Evolutionary conservation across 805 yeast genomes (phyloP).

Genomic region (Kodamaea nitidulidarum): DNA sequence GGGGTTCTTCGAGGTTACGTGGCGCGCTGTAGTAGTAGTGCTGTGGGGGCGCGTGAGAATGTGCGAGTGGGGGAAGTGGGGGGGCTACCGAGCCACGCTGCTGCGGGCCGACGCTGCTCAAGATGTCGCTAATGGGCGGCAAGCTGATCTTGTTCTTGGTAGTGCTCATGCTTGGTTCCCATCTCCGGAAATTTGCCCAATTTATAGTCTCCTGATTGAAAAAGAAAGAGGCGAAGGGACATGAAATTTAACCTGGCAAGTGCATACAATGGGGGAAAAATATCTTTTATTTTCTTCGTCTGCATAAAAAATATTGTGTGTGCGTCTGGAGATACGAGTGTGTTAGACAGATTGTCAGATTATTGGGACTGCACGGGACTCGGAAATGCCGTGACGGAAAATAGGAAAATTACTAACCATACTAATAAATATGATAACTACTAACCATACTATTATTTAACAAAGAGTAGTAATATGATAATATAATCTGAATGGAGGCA

Average conservation of each 20-base stretch:
- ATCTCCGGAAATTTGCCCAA: slow-evolving; percentile 3
- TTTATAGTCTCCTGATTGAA: slow-evolving; percentile 5
- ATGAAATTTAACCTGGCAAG: slow-evolving; percentile 3
- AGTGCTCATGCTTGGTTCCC: slow-evolving; percentile 6
- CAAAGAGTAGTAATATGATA: too few species aligned
- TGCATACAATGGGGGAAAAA: slow-evolving; percentile 1
- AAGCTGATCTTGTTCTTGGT: slow-evolving; percentile 23
- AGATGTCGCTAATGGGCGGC: slow-evolving; percentile 42
- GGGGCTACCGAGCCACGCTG: slow-evolving; percentile 1
- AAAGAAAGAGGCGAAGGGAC: slow-evolving; percentile 6
- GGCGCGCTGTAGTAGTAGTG: slow-evolving; percentile 8
- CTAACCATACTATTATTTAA: too few species aligned
- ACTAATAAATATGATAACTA: too few species aligned
- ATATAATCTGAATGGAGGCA: too few species aligned
- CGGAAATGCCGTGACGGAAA: slow-evolving; percentile 1
- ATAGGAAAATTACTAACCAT: background rate
- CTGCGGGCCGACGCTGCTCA: slow-evolving; percentile 11
- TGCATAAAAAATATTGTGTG: background rate
- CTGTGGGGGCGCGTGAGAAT: slow-evolving; percentile 2
- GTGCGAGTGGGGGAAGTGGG: slow-evolving; percentile 8
- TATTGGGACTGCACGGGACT: slow-evolving; percentile 1
- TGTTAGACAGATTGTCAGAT: slow-evolving; percentile 4
- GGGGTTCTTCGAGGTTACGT: background rate
- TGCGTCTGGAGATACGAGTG: slow-evolving; percentile 1
- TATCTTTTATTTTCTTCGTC: background rate